A percentile compares a stretch with the other conserved stretches of the same genome.
phyloP scores from a whole-genome alignment of 1,139 yeast genomes.

The Diutina siamensis region DNA sequence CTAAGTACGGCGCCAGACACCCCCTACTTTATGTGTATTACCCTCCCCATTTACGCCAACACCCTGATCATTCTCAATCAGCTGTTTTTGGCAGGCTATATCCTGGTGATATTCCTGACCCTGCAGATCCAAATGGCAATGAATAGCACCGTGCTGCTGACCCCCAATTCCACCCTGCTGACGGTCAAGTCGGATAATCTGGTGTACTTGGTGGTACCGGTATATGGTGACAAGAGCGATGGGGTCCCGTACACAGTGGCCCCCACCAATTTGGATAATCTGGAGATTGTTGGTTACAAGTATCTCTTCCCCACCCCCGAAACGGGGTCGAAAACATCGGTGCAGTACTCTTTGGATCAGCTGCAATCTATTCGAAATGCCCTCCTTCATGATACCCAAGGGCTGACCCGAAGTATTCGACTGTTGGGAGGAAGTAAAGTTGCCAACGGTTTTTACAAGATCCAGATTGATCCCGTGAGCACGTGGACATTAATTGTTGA shows the following conservation, averaged over 20 bases:
- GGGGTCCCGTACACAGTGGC: not conserved
- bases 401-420: not conserved
- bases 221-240: not conserved
- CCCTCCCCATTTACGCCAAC: conserved; percentile 64
- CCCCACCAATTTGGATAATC: not conserved
- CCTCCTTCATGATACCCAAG: not conserved
- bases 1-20: conserved; percentile 18
- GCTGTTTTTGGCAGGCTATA: conserved; percentile 58
- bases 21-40: conserved; percentile 40
- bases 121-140: conserved; percentile 21
- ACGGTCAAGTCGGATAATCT: not conserved
- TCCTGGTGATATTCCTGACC: conserved; percentile 57
- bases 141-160: not conserved
- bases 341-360: not conserved
- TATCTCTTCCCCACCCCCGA: conserved; percentile 1
- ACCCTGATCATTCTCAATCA: conserved; percentile 53
- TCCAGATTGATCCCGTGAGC: conserved; percentile 34
- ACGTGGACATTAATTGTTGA: conserved; percentile 73
- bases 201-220: not conserved
- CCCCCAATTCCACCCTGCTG: not conserved
- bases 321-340: too few relatives aligned
- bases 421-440: conserved; percentile 29
- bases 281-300: not conserved
- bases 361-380: not conserved
- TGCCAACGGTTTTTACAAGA: conserved; percentile 63